These are phyloP conservation scores for Pyrenopolyporus hunteri DNA, from an alignment of 495 filamentous ascomycete genomes.

Conservation along the genomic window DNA sequence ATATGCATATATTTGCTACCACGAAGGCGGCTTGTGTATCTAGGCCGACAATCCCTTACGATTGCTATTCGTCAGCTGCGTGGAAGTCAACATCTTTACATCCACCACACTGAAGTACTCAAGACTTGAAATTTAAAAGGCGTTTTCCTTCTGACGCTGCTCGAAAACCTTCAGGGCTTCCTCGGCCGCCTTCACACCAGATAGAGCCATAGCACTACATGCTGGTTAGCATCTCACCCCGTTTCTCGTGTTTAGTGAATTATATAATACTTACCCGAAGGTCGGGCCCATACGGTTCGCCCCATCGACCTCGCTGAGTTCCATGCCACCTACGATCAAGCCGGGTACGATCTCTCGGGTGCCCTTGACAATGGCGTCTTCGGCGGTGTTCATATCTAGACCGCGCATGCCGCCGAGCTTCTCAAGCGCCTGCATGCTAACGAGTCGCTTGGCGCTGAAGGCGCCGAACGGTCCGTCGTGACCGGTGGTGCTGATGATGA, in stretches of 20 bases:
- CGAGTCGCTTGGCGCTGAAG: conserved; percentile 84
- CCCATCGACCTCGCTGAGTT: conserved; percentile 87
- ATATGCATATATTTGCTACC: neutral
- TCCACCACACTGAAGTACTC: neutral
- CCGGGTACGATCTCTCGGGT: conserved; percentile 86
- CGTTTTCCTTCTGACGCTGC: conserved; percentile 62
- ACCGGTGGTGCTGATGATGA: conserved; percentile 85
- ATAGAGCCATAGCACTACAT: conserved; percentile 78
- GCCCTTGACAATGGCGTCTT: conserved; percentile 89
- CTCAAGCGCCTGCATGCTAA: conserved; percentile 79
- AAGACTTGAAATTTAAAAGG: conserved; percentile 19
- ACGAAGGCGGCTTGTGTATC: conserved; percentile 1
- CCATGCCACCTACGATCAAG: conserved; percentile 92
- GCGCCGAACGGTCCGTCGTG: conserved; percentile 92
- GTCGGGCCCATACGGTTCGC: conserved; percentile 74
- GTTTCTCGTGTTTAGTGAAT: conserved; percentile 15
- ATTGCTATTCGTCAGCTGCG: neutral
- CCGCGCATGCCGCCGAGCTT: conserved; percentile 90
- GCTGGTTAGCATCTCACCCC: neutral
- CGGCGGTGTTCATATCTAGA: conserved; percentile 85
- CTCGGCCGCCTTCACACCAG: conserved; percentile 87
- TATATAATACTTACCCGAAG: conserved; percentile 47
- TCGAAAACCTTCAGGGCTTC: conserved; percentile 80
- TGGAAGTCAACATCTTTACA: neutral
- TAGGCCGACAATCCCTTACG: neutral